Conservation (phyloP, 495 filamentous ascomycete genomes). For the Entonaema liquescens region DNA sequence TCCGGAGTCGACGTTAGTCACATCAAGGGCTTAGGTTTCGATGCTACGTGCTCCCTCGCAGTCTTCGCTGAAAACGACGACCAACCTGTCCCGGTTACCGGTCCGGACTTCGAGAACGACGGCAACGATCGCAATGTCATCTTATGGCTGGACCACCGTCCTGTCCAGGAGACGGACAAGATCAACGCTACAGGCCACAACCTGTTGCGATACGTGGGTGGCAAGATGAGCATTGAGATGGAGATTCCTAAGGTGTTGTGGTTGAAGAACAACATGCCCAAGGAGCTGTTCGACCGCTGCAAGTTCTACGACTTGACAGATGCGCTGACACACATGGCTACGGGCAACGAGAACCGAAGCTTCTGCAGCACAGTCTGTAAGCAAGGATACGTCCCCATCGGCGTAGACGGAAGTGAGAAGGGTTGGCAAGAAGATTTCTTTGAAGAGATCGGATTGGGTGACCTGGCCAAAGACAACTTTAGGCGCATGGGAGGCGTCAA, state of each 20-base stretch:
- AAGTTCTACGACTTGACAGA: slow-evolving; percentile 96
- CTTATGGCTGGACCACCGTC: slow-evolving; percentile 92
- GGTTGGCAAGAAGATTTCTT: slow-evolving; percentile 98
- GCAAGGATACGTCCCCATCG: slow-evolving; percentile 93
- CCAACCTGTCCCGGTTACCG: slow-evolving; percentile 87
- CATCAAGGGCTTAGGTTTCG: slow-evolving; percentile 91
- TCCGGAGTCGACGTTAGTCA: slow-evolving; percentile 75
- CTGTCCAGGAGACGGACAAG: slow-evolving; percentile 83
- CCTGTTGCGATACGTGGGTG: slow-evolving; percentile 93
- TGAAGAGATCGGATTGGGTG: slow-evolving; percentile 79
- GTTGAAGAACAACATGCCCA: slow-evolving; percentile 98
- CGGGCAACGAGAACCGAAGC: slow-evolving; percentile 89
- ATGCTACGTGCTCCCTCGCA: slow-evolving; percentile 94
- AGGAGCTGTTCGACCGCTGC: slow-evolving; percentile 85
- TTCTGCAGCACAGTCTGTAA: slow-evolving; percentile 96
- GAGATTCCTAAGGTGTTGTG: slow-evolving; percentile 97
- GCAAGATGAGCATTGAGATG: slow-evolving; percentile 98
- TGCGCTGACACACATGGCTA: slow-evolving; percentile 93
- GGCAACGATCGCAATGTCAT: slow-evolving; percentile 87
- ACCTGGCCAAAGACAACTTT: slow-evolving; percentile 85
- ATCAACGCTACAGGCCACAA: slow-evolving; percentile 94
- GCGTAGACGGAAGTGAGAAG: slow-evolving; percentile 96
- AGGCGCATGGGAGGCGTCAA: slow-evolving; percentile 92
- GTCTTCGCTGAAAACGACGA: slow-evolving; percentile 90
- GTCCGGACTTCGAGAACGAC: slow-evolving; percentile 80